Evolutionary conservation across 495 filamentous ascomycete genomes (phyloP).

Genomic region (Xylona heveae): DNA sequence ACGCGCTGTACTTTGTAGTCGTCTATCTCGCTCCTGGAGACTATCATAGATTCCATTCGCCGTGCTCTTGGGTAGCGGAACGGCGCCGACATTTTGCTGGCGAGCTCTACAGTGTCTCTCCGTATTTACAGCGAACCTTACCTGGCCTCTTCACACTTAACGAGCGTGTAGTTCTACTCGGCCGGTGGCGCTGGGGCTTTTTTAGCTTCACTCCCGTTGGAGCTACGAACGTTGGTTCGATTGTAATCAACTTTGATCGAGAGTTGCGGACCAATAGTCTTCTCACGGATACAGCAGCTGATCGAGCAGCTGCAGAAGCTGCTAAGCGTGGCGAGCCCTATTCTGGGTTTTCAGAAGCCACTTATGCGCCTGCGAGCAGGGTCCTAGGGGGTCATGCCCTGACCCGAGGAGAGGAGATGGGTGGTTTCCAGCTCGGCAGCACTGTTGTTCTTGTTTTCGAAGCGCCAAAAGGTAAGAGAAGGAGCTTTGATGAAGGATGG

Average conservation of each 20-base stretch:
- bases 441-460: slow-evolving; percentile 95
- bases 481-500: slow-evolving; percentile 45
- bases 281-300: slow-evolving; percentile 72
- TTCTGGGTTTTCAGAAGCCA: slow-evolving; percentile 74
- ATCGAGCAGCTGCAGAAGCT: slow-evolving; percentile 60
- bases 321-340: slow-evolving; percentile 56
- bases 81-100: slow-evolving; percentile 86
- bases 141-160: slow-evolving; percentile 92
- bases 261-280: slow-evolving; percentile 87
- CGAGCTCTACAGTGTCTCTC: slow-evolving; percentile 84
- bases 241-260: slow-evolving; percentile 90
- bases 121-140: slow-evolving; percentile 77
- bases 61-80: slow-evolving; percentile 83
- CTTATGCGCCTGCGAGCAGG: slow-evolving; percentile 54
- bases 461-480: slow-evolving; percentile 45
- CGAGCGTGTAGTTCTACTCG: slow-evolving; percentile 83
- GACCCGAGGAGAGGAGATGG: slow-evolving; percentile 85
- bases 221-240: slow-evolving; percentile 95
- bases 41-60: slow-evolving; percentile 96
- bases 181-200: slow-evolving; percentile 92
- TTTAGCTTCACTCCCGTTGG: slow-evolving; percentile 91
- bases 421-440: slow-evolving; percentile 89
- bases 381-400: slow-evolving; percentile 69
- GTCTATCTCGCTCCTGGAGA: slow-evolving; percentile 97
- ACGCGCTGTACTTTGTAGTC: slow-evolving; percentile 78